Evolutionary conservation across 1,139 yeast species (phyloP), one percentile per base, ranked within the genome.

Genomic region (Debaryomycetaceae sp.): DNA sequence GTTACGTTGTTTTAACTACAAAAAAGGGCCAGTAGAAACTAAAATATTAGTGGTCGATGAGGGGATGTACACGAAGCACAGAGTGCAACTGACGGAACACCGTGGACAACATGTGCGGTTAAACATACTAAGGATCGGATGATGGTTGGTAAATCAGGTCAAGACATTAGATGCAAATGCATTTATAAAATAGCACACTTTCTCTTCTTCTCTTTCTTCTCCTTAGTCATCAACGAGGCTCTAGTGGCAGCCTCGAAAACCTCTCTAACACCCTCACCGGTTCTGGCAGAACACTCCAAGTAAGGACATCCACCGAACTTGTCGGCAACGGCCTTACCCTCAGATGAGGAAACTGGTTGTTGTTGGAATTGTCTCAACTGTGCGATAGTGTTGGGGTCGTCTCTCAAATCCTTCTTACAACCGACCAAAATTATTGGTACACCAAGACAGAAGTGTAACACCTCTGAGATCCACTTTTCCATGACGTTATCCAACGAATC

Each of bases 401-500:
- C 78, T 75, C 97, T 85, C 65, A 89, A 76, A 70, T 91, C 98
- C 54, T 84, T 81, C 72, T 91, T 91, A 66, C 96, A 87, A 51
- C 97, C 97, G 52, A 90, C 97, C 51, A 91, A 77, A 58, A 90
- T 88, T 70, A 89, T 87, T 59, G 97, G 97, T 45, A 89, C 93
- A 63, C 95, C 95, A 63, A 87, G 96, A 71, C 97, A 90, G 78
- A 88, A 89, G 70, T 89, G 96, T 65, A 87, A 75, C 45, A 90
- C 96, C 72, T 90, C 97, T 48, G 95, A 84, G 58, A 88, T 87
- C 97, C 97, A 90, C 68, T 89, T 88, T 69, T 87, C 96, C 74
- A 87, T 89, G 52, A 89, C 96, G 68, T 90, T 90, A 62, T 88
- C 95, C 57, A 90, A 78, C 31, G 97, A 87, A 69, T 89, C 96